Base-by-base conservation (phyloP, 805 yeast species). In the Brettanomyces bruxellensis region DNA sequence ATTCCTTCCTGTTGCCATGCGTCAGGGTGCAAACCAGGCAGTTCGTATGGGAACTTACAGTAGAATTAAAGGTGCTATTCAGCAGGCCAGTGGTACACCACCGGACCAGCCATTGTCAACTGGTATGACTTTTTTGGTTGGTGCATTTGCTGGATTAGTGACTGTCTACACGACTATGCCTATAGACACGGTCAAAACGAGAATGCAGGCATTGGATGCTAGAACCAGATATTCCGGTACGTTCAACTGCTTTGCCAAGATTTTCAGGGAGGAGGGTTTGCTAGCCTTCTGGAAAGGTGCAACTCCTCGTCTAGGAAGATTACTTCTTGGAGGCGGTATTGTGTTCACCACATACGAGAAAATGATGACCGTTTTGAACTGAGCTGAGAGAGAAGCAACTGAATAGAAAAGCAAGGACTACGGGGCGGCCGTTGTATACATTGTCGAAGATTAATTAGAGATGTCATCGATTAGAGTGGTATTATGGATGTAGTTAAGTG, bases 251-350 rank as follows among this genome's bases (percentile, higher is more conserved):
- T 90, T 95, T 56, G 76, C 68, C 18, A 80, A 76, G 51, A 81
- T 93, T 44, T 83, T 85, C 64, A 82, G 70, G 59, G 83, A 91
- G 46, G 99, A 91, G 67, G 99, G 99, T 8, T 68, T 90, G 52
- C 69, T 78, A 59, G 85, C 96, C 4, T 88, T 89, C 68, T 91
- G 99, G 99, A 87, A 87, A 67, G 99, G 99, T 51, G 96, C 98
- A 34, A 93, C 98, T 2, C 98, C 99, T 41, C 76, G 99, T 61
- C 71, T 91, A 50, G 98, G 98, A 5, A 78, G 99, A 57, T 74
- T 91, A 60, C 79, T 90, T 34, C 73, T 91, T 60, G 85, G 95
- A 67, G 99, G 99, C 50, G 99, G 99, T 57, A 91, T 91, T 54
- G 97, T 93, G 28, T 91, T 91, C 68, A 93, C 98, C 22, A 86